These are phyloP conservation scores for Taiozyma onychis DNA, from an alignment of 1,139 yeast species.

Conservation along the genomic window DNA sequence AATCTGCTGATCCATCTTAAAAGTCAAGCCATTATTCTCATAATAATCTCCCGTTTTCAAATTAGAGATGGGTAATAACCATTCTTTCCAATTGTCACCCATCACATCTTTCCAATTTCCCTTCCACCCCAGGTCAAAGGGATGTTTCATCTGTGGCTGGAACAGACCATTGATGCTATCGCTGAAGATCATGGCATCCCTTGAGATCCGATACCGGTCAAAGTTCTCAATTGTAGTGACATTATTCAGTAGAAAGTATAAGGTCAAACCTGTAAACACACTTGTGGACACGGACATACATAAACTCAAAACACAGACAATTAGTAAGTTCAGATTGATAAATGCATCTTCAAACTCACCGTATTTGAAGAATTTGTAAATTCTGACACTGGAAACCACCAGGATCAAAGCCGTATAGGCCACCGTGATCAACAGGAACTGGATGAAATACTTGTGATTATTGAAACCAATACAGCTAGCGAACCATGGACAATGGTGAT, in stretches of 20 bases:
- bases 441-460: slow-evolving; percentile 77
- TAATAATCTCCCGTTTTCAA: slow-evolving; percentile 24
- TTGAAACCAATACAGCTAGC: slow-evolving; percentile 79
- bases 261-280: slow-evolving; percentile 52
- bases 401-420: slow-evolving; percentile 41
- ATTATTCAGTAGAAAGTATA: slow-evolving; percentile 57
- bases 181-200: slow-evolving; percentile 37
- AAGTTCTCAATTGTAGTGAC: slow-evolving; percentile 80
- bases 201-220: slow-evolving; percentile 49
- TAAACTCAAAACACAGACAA: slow-evolving; percentile 52
- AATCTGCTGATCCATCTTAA: slow-evolving; percentile 20
- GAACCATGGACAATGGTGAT: slow-evolving; percentile 98
- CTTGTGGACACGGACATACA: slow-evolving; percentile 61
- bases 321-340: slow-evolving; percentile 55
- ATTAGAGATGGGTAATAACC: slow-evolving; percentile 61
- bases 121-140: slow-evolving; percentile 65
- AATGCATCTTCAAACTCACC: slow-evolving; percentile 34
- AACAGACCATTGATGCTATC: slow-evolving; percentile 27
- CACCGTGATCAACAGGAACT: slow-evolving; percentile 58
- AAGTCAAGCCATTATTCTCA: slow-evolving; percentile 46
- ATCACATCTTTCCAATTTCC: slow-evolving; percentile 64
- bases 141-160: slow-evolving; percentile 41
- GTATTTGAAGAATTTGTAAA: slow-evolving; percentile 47
- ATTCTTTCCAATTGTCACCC: slow-evolving; percentile 60
- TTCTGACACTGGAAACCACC: slow-evolving; percentile 32